phyloP scores from a whole-genome alignment of 768 basidiomycete genomes.

The Amanita phalloides region DNA sequence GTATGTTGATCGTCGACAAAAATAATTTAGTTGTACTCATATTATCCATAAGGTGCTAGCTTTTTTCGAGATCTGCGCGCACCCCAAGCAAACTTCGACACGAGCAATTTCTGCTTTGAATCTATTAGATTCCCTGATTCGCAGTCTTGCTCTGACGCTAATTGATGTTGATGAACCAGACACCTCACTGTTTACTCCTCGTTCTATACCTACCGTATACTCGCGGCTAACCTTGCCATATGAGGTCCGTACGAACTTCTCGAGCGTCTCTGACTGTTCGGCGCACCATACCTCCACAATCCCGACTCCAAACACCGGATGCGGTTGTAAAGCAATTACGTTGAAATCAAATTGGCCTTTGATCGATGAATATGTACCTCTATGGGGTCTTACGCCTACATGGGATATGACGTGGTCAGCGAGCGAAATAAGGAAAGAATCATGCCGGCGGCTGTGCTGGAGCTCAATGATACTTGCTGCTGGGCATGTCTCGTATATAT shows the following conservation, averaged over 20 bases:
- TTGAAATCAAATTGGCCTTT: constrained; percentile 40
- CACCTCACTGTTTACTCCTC: constrained; percentile 35
- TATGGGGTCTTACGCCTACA: constrained; percentile 1
- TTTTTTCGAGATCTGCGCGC: constrained; percentile 62
- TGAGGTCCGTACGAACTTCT: constrained; percentile 10
- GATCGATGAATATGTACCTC: constrained; percentile 40
- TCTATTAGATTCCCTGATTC: constrained; percentile 61
- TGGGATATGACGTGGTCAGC: constrained; percentile 19
- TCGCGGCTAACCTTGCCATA: constrained; percentile 14
- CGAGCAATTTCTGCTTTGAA: constrained; percentile 47
- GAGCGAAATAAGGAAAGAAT: constrained; percentile 58
- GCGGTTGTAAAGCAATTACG: constrained; percentile 38
- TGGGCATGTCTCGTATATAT: constrained; percentile 51
- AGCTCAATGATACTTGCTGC: constrained; percentile 54
- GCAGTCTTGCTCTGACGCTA: constrained; percentile 43
- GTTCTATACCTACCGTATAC: constrained; percentile 27
- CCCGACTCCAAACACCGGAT: constrained; percentile 18
- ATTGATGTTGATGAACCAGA: constrained; percentile 50
- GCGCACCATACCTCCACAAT: constrained; percentile 4
- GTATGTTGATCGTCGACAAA: constrained; percentile 24
- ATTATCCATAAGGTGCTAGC: constrained; percentile 41
- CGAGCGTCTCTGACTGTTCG: not conserved
- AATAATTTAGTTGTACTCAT: not conserved
- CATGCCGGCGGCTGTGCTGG: constrained; percentile 67
- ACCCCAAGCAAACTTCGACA: constrained; percentile 45